These are phyloP conservation scores for Somion occarium DNA, from an alignment of 1,284 basidiomycete species.

Conservation along the genomic window DNA sequence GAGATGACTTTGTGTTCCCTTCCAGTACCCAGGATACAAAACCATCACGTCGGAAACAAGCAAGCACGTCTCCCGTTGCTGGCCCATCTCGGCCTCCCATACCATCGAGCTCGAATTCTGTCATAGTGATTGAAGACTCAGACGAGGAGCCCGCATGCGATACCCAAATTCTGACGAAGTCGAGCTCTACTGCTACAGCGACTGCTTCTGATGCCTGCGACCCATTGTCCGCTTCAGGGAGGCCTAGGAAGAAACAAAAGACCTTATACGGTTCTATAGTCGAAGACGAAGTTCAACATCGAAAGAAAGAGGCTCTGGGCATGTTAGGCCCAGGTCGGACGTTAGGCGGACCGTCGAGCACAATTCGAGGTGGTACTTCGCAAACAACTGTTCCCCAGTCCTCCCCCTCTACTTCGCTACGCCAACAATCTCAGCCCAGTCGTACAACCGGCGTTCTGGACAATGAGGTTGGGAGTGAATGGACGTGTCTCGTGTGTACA, in stretches of 20 bases:
- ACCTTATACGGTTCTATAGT: slow-evolving; percentile 34
- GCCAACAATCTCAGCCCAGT: background rate
- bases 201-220: background rate
- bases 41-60: background rate
- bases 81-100: background rate
- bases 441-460: background rate
- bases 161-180: background rate
- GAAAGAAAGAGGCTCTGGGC: slow-evolving; percentile 45
- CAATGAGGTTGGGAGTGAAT: slow-evolving; percentile 17
- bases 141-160: background rate
- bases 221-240: background rate
- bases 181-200: background rate
- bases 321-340: slow-evolving; percentile 14
- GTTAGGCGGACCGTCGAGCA: background rate
- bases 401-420: no score
- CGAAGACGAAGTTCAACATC: slow-evolving; percentile 39
- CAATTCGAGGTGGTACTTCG: background rate
- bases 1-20: slow-evolving; percentile 44
- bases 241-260: slow-evolving; percentile 12
- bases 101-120: no score
- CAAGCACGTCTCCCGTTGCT: background rate
- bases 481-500: slow-evolving; percentile 52
- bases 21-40: background rate
- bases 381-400: background rate
- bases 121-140: background rate